phyloP scores from a whole-genome alignment of 768 basidiomycete genomes.

The Coprinellus micaceus region DNA sequence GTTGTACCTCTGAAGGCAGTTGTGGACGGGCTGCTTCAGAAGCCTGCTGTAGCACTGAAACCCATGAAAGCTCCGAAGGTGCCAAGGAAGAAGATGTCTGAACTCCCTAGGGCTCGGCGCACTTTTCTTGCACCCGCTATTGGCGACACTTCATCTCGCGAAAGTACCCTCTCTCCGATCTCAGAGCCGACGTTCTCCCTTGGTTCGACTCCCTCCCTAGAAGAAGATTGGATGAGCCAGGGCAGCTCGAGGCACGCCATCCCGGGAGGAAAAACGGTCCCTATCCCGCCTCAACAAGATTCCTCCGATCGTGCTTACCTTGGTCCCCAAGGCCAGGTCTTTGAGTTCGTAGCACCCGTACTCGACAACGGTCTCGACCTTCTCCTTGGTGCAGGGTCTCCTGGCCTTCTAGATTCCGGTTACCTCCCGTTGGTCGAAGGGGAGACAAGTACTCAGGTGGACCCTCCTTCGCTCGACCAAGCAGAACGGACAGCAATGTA shows the following conservation, averaged over 20 bases:
- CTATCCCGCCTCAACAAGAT: not conserved
- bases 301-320: not conserved
- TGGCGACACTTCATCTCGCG: not conserved
- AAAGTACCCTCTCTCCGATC: constrained; percentile 1
- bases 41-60: not conserved
- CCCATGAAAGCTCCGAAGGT: not conserved
- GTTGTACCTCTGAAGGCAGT: too few relatives aligned
- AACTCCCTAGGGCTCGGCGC: not conserved
- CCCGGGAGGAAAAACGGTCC: not conserved
- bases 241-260: not conserved
- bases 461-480: constrained; percentile 31
- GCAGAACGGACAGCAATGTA: constrained; percentile 52
- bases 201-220: not conserved
- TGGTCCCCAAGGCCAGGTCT: not conserved
- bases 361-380: not conserved
- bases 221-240: not conserved
- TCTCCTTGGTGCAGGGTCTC: not conserved
- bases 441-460: constrained; percentile 15
- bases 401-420: constrained; percentile 12
- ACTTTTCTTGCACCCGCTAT: not conserved
- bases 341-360: not conserved
- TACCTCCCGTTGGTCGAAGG: constrained; percentile 7
- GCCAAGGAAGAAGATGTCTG: not conserved
- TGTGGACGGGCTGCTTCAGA: not conserved
- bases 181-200: not conserved